Evolutionary conservation across 768 basidiomycete genomes (phyloP).

Genomic region (Tubosaeta brunneosetosa): DNA sequence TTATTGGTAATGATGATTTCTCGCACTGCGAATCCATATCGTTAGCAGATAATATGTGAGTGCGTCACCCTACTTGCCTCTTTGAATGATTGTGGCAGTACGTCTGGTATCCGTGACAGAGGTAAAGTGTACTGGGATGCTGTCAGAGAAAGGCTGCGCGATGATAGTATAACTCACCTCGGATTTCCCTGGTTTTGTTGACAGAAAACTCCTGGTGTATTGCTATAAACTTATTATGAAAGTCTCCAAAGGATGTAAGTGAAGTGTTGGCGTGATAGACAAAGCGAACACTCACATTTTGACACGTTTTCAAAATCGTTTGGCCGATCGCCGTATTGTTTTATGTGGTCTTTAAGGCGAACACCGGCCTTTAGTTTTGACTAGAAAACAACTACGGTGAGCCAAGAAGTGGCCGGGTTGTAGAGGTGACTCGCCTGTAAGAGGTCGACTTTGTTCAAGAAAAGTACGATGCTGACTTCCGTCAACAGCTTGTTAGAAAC

Average conservation of each 20-base stretch:
- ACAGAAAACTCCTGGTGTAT: conserved; percentile 65
- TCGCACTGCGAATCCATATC: conserved; percentile 41
- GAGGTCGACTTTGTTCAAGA: conserved; percentile 79
- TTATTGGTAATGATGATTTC: conserved; percentile 68
- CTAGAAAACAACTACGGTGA: conserved; percentile 30
- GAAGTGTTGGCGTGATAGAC: background rate
- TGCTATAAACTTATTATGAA: conserved; percentile 66
- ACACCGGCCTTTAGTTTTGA: conserved; percentile 76
- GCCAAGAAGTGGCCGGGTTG: background rate
- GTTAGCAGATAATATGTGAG: background rate
- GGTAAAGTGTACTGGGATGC: conserved; percentile 62
- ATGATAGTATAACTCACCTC: conserved; percentile 44
- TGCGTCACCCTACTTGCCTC: conserved; percentile 44
- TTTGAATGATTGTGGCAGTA: conserved; percentile 69
- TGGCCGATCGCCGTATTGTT: conserved; percentile 65
- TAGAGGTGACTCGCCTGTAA: conserved; percentile 46
- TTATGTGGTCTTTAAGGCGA: conserved; percentile 62
- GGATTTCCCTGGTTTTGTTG: conserved; percentile 68
- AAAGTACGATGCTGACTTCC: conserved; percentile 74
- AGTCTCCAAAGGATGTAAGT: conserved; percentile 43
- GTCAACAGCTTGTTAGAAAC: conserved; percentile 69
- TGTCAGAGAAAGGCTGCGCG: conserved; percentile 6
- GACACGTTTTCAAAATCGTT: conserved; percentile 78
- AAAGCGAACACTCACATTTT: conserved; percentile 50
- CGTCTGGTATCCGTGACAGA: conserved; percentile 76